Evolutionary conservation across 768 basidiomycete genomes (phyloP).

Genomic region (Lentinus brumalis): DNA sequence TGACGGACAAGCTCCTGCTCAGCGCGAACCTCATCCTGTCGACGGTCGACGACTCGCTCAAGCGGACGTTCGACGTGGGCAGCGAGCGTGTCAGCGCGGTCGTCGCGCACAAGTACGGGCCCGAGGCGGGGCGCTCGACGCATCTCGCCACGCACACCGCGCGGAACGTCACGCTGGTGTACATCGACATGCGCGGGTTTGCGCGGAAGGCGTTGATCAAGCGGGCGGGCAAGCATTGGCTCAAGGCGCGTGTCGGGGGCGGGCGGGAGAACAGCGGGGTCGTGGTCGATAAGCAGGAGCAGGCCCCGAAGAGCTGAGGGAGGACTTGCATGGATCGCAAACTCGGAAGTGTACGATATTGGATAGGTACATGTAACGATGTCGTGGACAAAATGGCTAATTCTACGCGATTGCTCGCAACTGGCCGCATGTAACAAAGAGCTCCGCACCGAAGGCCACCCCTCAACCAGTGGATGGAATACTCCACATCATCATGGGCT

Average conservation of each 20-base stretch:
- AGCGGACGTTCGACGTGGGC: constrained; percentile 52
- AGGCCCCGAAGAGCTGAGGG: not conserved
- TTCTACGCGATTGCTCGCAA: not conserved
- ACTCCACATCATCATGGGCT: no score
- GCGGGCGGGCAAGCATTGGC: constrained; percentile 58
- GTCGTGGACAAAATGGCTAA: not conserved
- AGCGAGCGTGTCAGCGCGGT: constrained; percentile 50
- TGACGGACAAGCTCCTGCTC: constrained; percentile 52
- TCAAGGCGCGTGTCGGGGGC: constrained; percentile 44
- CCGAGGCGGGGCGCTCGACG: constrained; percentile 61
- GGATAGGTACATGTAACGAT: not conserved
- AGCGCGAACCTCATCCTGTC: constrained; percentile 69
- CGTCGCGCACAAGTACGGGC: constrained; percentile 58
- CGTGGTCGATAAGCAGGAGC: constrained; percentile 13
- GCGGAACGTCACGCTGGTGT: constrained; percentile 73
- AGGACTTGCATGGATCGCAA: not conserved
- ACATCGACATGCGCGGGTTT: constrained; percentile 74
- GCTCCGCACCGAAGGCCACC: no score
- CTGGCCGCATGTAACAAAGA: no score
- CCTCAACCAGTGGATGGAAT: no score
- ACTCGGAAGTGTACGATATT: not conserved
- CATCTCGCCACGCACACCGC: constrained; percentile 63
- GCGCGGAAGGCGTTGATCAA: constrained; percentile 70
- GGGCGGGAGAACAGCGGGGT: constrained; percentile 17
- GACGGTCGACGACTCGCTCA: constrained; percentile 60